phyloP scores from a whole-genome alignment of 2,329 filamentous ascomycete genomes.

The Fusarium longipes region DNA sequence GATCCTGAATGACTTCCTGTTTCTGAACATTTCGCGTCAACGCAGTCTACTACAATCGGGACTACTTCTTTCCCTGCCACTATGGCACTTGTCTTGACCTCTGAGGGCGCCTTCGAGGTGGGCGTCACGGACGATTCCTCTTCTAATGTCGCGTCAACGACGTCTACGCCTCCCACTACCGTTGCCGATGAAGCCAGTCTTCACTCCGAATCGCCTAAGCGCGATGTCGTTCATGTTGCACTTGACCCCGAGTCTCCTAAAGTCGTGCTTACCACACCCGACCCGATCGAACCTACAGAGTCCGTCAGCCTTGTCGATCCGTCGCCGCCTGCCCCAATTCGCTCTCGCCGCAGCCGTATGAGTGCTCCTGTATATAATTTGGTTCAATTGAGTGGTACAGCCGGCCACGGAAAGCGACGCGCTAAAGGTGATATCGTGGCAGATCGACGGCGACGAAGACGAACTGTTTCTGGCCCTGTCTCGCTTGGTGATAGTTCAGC shows the following conservation, averaged over 20 bases:
- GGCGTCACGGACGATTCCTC: slow-evolving; percentile 53
- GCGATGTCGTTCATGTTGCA: slow-evolving; percentile 52
- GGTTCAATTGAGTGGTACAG: slow-evolving; percentile 70
- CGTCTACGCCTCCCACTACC: slow-evolving; percentile 75
- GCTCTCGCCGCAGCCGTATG: slow-evolving; percentile 64
- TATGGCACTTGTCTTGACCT: slow-evolving; percentile 50
- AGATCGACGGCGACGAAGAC: slow-evolving; percentile 59
- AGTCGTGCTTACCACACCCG: slow-evolving; percentile 22
- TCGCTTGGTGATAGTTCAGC: slow-evolving; percentile 5
- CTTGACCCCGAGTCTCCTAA: slow-evolving; percentile 47
- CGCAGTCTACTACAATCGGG: slow-evolving; percentile 16
- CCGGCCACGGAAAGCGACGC: slow-evolving; percentile 67
- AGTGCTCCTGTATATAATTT: slow-evolving; percentile 74
- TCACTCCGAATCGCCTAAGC: slow-evolving; percentile 57
- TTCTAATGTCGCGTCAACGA: slow-evolving; percentile 65
- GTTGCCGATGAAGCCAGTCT: slow-evolving; percentile 71
- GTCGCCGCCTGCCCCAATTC: slow-evolving; percentile 46
- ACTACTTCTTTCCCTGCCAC: slow-evolving; percentile 24
- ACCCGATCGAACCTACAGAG: slow-evolving; percentile 27
- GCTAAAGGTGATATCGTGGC: slow-evolving; percentile 62
- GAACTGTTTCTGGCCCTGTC: slow-evolving; percentile 58
- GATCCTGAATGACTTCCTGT: slow-evolving; percentile 18
- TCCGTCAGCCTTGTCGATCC: slow-evolving; percentile 13
- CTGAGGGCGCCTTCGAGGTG: slow-evolving; percentile 50
- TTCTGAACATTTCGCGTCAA: slow-evolving; percentile 39